phyloP scores from a whole-genome alignment of 352 stramenopile genomes.

The Lagenidium sp. region DNA sequence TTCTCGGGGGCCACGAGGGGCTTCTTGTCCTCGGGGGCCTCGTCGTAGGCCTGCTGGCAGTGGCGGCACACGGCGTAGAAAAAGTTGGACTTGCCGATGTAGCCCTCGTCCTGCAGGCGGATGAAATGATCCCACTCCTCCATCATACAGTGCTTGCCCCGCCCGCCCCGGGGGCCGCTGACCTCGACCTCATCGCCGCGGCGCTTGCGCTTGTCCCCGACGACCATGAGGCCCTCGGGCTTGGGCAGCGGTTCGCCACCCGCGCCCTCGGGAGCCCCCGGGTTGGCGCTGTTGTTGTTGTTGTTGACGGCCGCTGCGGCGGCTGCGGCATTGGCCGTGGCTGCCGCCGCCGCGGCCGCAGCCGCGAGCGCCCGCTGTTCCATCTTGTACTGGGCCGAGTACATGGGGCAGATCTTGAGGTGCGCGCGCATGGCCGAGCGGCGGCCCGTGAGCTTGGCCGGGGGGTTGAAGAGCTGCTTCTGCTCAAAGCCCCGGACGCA shows the following conservation, averaged over 20 bases:
- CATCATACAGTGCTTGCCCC: slow-evolving; percentile 76
- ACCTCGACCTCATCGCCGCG: slow-evolving; percentile 20
- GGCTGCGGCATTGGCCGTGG: slow-evolving; percentile 4
- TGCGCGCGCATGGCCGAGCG: slow-evolving; percentile 70
- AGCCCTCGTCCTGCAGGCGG: slow-evolving; percentile 62
- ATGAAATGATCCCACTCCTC: slow-evolving; percentile 77
- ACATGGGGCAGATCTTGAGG: slow-evolving; percentile 64
- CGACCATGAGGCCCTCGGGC: neutral
- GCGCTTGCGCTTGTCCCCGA: slow-evolving; percentile 39
- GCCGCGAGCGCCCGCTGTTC: slow-evolving; percentile 27
- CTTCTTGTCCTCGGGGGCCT: slow-evolving; percentile 44
- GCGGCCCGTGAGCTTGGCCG: slow-evolving; percentile 50
- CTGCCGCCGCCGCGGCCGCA: slow-evolving; percentile 12
- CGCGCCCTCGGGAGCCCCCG: neutral
- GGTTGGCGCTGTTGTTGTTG: neutral
- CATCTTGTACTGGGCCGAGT: slow-evolving; percentile 53
- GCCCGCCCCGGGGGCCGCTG: slow-evolving; percentile 27
- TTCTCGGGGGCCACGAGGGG: slow-evolving; percentile 42
- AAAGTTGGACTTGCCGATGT: slow-evolving; percentile 81
- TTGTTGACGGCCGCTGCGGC: neutral
- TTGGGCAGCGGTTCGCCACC: neutral
- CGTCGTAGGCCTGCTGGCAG: slow-evolving; percentile 55
- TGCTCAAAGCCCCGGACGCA: slow-evolving; percentile 47
- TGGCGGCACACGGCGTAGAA: slow-evolving; percentile 64
- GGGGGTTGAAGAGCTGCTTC: slow-evolving; percentile 53